Evolutionary conservation across 805 yeast species (phyloP).

Genomic region (Barnettozyma sucrosica): DNA sequence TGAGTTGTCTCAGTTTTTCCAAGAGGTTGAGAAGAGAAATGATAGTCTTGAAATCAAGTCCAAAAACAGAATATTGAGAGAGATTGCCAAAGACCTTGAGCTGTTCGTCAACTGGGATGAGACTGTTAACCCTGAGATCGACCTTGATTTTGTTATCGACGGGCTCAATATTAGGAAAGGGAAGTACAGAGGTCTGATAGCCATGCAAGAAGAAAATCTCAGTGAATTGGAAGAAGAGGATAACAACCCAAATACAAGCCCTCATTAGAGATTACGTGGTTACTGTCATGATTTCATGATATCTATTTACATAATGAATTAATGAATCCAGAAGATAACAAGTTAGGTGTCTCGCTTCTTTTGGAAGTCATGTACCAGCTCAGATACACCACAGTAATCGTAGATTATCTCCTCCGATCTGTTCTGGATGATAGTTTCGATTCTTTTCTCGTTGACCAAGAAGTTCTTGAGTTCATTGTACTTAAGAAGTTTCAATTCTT

Average conservation of each 20-base stretch:
- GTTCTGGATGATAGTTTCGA: constrained; percentile 36
- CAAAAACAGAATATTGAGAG: constrained; percentile 14
- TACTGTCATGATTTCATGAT: background rate
- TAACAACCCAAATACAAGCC: background rate
- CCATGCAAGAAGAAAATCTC: constrained; percentile 20
- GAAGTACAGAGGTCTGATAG: constrained; percentile 27
- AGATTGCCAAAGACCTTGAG: constrained; percentile 11
- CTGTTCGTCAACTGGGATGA: constrained; percentile 13
- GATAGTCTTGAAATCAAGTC: constrained; percentile 14
- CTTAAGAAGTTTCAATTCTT: constrained; percentile 25
- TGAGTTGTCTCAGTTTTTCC: constrained; percentile 18
- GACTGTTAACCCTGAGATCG: constrained; percentile 13
- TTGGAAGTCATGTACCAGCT: constrained; percentile 5
- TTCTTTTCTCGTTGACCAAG: constrained; percentile 34
- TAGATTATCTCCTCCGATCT: constrained; percentile 31
- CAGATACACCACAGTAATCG: constrained; percentile 31
- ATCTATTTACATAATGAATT: background rate
- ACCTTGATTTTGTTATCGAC: constrained; percentile 26
- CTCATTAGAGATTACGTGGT: background rate
- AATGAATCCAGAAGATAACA: background rate
- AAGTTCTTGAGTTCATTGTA: constrained; percentile 30
- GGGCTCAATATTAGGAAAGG: constrained; percentile 20
- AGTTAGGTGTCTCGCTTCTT: background rate
- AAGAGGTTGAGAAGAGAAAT: constrained; percentile 16
- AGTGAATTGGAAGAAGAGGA: constrained; percentile 14